A percentile compares a stretch with the other conserved stretches of the same genome.
Evolutionary conservation across 305 asterid species (phyloP).

Genomic region (Solanum hybrid): DNA sequence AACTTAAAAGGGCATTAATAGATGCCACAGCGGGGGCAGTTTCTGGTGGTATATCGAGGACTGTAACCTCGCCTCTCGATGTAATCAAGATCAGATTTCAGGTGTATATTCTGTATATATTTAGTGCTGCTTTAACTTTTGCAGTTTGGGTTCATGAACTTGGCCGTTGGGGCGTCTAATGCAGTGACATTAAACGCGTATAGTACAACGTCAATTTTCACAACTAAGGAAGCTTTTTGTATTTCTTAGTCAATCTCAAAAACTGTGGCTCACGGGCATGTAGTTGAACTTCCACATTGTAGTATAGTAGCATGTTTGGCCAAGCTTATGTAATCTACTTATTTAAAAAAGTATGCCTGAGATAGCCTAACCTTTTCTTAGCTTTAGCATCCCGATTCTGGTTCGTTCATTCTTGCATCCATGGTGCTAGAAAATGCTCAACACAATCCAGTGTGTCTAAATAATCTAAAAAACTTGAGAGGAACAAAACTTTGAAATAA

Average conservation of each 20-base stretch:
- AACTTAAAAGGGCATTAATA: slow-evolving; percentile 46
- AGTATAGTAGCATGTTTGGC: neutral
- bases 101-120: slow-evolving; percentile 20
- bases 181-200: neutral
- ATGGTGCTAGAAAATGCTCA: neutral
- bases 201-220: neutral
- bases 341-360: neutral
- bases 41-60: slow-evolving; percentile 54
- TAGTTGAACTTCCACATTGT: neutral
- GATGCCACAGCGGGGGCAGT: slow-evolving; percentile 62
- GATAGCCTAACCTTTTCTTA: neutral
- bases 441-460: neutral
- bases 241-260: neutral
- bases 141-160: neutral
- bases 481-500: neutral
- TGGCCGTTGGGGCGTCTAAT: neutral
- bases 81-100: slow-evolving; percentile 69
- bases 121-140: neutral
- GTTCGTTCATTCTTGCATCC: neutral
- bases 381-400: neutral
- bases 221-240: neutral
- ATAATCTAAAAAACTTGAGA: neutral
- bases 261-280: neutral
- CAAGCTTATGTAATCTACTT: neutral
- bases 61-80: slow-evolving; percentile 68